phyloP scores from a whole-genome alignment of 2,329 filamentous ascomycete species.

The Neofusicoccum parvum region DNA sequence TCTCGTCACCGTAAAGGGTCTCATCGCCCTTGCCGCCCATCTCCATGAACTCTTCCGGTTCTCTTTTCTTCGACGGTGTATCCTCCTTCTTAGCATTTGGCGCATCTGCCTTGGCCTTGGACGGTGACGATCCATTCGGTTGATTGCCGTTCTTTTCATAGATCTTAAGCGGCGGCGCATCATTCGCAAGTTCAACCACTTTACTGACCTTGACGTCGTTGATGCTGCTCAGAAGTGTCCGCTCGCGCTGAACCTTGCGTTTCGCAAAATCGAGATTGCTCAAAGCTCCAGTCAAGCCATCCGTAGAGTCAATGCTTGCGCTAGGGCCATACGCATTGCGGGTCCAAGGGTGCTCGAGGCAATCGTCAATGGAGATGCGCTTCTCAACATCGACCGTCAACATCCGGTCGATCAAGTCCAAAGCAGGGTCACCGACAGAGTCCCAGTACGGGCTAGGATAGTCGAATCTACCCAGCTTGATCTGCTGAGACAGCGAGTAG shows the following conservation, averaged over 20 bases:
- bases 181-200: slow-evolving; percentile 58
- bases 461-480: slow-evolving; percentile 84
- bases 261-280: slow-evolving; percentile 79
- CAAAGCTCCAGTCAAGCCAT: slow-evolving; percentile 86
- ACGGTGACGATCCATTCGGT: slow-evolving; percentile 22
- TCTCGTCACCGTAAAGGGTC: slow-evolving; percentile 69
- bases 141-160: slow-evolving; percentile 40
- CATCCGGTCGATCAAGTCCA: slow-evolving; percentile 95
- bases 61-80: slow-evolving; percentile 67
- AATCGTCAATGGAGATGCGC: slow-evolving; percentile 87
- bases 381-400: slow-evolving; percentile 82
- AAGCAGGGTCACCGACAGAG: slow-evolving; percentile 78
- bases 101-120: slow-evolving; percentile 14
- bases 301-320: slow-evolving; percentile 70
- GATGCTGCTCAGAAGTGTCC: slow-evolving; percentile 80
- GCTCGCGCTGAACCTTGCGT: slow-evolving; percentile 76
- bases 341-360: slow-evolving; percentile 88
- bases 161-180: slow-evolving; percentile 48
- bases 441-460: slow-evolving; percentile 98
- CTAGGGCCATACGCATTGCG: slow-evolving; percentile 53
- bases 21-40: slow-evolving; percentile 87
- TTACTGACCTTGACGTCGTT: slow-evolving; percentile 71
- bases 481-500: slow-evolving; percentile 85
- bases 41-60: slow-evolving; percentile 75
- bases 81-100: slow-evolving; percentile 53